Evolutionary conservation across 2,329 filamentous ascomycete genomes (phyloP).

Genomic region (Penicillium griseofulvum): DNA sequence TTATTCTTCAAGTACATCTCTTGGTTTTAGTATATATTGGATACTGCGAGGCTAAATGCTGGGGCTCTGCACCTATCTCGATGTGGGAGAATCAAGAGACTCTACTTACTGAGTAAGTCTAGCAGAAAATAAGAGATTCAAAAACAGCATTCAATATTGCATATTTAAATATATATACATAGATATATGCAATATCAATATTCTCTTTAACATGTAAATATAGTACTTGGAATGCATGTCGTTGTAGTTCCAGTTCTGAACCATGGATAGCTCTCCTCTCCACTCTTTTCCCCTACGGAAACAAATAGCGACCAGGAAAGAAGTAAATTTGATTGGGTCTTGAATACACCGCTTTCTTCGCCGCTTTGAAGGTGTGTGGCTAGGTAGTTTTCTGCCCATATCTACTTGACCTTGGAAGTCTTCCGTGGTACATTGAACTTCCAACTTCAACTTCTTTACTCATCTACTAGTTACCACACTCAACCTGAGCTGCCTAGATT

Average conservation of each 20-base stretch:
- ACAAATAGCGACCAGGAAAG: background rate
- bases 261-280: constrained; percentile 20
- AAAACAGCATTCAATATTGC: no score
- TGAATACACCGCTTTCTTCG: background rate
- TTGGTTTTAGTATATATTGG: background rate
- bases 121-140: background rate
- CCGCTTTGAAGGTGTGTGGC: background rate
- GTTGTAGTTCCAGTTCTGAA: constrained; percentile 24
- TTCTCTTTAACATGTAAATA: no score
- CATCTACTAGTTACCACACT: background rate
- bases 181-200: background rate
- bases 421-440: background rate
- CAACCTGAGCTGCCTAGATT: constrained; percentile 20
- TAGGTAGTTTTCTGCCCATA: background rate
- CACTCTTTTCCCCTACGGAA: constrained; percentile 14
- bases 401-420: background rate
- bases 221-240: no score
- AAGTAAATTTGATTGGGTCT: background rate
- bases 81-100: background rate
- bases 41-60: background rate
- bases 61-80: background rate
- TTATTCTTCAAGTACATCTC: background rate
- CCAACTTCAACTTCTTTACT: background rate
- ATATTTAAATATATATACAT: background rate
- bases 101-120: background rate